Base-by-base conservation (phyloP, 2,329 filamentous ascomycete species). In the Penicillium italicum region DNA sequence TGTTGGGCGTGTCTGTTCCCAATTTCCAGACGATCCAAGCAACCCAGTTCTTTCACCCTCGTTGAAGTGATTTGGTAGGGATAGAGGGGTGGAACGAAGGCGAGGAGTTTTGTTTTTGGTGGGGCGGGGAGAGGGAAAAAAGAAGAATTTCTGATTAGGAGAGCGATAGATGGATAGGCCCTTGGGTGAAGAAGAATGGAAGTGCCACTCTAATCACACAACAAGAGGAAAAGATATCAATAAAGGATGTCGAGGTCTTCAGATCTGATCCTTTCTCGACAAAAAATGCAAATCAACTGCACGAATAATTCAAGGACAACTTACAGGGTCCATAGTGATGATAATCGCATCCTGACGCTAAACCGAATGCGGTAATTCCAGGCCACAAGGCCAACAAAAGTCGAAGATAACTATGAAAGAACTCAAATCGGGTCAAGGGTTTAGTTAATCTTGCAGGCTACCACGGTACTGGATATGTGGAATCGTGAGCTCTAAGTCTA, bases 1-100 rank as follows among this genome's bases (percentile, higher is more conserved):
- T 94, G 61, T 66, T 77, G 66, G 61, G 60, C 62, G 60, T 59
- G 58, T 64, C 62, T 65, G 61, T 64, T 62, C 59, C 67, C 63
- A 66, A 66, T 57, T 64, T 66, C 61, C 62, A 65, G 64, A 61
- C 61, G 47, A 59, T 53, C 60, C 62, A 62, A 63, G 46, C 53
- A 55, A 63, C 62, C 62, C 61, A 57, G 49, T 48, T 56, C 50
- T 55, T 57, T 46, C 53, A 47, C 61, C 63, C 62, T 58, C 51
- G 53, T 54, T 20, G 38, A 51, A 49, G 50, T 47, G 53, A 41
- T 52, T 55, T 44, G 54, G 58, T 58, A 55, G 61, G 57, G 54
- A 53, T 55, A 57, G 56, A 54, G 62, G 53, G 51, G 55, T 51
- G 50, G 50, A 42, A 56, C 42, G 57, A 60, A 63, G 55, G 56